phyloP scores from a whole-genome alignment of 2,329 filamentous ascomycete genomes.

The Tolypocladium endophyticum region DNA sequence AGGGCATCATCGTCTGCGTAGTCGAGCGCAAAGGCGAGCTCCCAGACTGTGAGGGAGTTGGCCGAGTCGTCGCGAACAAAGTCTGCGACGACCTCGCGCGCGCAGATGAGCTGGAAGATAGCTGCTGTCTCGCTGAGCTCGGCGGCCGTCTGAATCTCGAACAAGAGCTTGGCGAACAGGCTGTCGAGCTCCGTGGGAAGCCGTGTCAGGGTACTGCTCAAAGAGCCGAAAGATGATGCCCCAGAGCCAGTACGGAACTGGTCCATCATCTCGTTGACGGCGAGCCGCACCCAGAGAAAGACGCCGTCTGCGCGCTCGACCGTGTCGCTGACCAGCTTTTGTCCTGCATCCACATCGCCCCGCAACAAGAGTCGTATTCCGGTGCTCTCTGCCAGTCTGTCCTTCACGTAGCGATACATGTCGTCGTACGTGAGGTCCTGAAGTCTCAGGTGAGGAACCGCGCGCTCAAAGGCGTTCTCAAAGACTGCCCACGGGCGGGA shows the following conservation, averaged over 20 bases:
- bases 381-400: conserved; percentile 8
- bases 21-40: conserved; percentile 18
- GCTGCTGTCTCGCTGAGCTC: conserved; percentile 11
- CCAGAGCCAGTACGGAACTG: conserved; percentile 2
- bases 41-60: conserved; percentile 20
- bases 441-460: conserved; percentile 13
- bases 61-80: conserved; percentile 21
- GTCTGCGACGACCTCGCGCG: conserved; percentile 19
- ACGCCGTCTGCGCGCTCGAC: conserved; percentile 18
- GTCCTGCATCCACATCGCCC: not conserved
- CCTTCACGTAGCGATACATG: conserved; percentile 15
- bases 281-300: conserved; percentile 22
- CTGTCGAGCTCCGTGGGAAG: conserved; percentile 16
- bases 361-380: conserved; percentile 5
- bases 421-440: conserved; percentile 15
- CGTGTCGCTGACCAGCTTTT: conserved; percentile 6
- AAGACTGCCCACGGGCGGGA: conserved; percentile 20
- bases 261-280: conserved; percentile 15
- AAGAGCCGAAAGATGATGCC: not conserved
- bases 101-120: conserved; percentile 18
- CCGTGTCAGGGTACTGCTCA: conserved; percentile 4
- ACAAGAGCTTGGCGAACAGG: conserved; percentile 19
- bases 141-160: conserved; percentile 11
- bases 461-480: conserved; percentile 11
- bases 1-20: conserved; percentile 11